Evolutionary conservation across 129 eudicot genomes (phyloP).

Genomic region (Ambrosia artemisiifolia): DNA sequence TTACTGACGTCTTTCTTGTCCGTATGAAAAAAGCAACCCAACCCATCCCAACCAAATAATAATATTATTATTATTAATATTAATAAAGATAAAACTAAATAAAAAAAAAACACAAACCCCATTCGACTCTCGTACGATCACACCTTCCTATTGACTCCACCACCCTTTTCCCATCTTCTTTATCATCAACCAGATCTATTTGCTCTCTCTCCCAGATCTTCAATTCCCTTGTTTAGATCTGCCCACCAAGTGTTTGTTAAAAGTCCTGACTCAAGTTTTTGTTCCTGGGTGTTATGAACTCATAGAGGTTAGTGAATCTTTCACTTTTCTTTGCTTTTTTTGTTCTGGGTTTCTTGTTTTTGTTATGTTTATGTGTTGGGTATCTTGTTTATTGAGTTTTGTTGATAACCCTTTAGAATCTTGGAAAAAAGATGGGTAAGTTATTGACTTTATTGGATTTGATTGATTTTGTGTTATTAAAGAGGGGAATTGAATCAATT

Average conservation of each 20-base stretch:
- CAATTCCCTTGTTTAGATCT: conserved; percentile 11
- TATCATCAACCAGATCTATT: conserved; percentile 32
- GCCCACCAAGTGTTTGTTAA: conserved; percentile 19
- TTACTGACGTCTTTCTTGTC: neutral
- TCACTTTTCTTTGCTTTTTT: neutral
- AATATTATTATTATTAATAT: no score
- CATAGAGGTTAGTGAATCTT: conserved; percentile 27
- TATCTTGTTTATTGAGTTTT: neutral
- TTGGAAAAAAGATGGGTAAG: neutral
- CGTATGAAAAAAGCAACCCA: conserved; percentile 1
- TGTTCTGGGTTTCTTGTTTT: neutral
- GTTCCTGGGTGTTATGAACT: conserved; percentile 21
- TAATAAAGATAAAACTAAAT: neutral
- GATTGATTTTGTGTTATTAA: conserved; percentile 1
- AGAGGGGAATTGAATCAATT: neutral
- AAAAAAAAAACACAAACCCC: conserved; percentile 22
- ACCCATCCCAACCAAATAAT: neutral
- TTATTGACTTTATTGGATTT: neutral
- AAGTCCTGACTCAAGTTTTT: conserved; percentile 12
- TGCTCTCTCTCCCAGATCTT: conserved; percentile 27
- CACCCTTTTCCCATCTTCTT: conserved; percentile 36
- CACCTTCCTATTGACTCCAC: conserved; percentile 46
- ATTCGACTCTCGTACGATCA: conserved; percentile 34
- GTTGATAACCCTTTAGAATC: neutral
- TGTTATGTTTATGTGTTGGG: neutral